A percentile compares a stretch with the other conserved stretches of the same genome.
phyloP scores from a whole-genome alignment of 106 monocot species.

The Dactylorhiza incarnata region DNA sequence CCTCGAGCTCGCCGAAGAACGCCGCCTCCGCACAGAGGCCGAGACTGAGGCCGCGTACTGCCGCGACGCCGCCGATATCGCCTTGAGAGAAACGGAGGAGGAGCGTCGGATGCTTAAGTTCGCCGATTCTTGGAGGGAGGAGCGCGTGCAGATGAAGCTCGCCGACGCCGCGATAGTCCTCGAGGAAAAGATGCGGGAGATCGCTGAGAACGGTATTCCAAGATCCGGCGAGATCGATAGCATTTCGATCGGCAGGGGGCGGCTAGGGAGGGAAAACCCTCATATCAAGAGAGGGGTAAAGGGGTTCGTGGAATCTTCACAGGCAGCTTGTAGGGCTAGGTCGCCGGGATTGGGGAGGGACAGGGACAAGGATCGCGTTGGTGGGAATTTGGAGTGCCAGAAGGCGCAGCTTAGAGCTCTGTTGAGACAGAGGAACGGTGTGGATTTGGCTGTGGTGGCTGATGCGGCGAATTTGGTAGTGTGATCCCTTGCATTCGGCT shows the following conservation, averaged over 20 bases:
- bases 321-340: slow-evolving; percentile 13
- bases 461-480: no score
- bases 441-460: no score
- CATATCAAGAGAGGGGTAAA: slow-evolving; percentile 46
- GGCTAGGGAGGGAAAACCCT: slow-evolving; percentile 47
- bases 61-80: slow-evolving; percentile 9
- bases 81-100: slow-evolving; percentile 22
- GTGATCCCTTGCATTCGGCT: no score
- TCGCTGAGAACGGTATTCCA: background rate
- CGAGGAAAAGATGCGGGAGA: slow-evolving; percentile 32
- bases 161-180: slow-evolving; percentile 27
- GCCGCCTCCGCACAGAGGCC: slow-evolving; percentile 10
- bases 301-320: slow-evolving; percentile 63
- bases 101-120: slow-evolving; percentile 25
- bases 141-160: slow-evolving; percentile 48
- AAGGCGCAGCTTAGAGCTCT: slow-evolving; percentile 39
- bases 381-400: slow-evolving; percentile 44
- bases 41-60: slow-evolving; percentile 16
- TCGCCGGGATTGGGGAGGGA: background rate
- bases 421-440: slow-evolving; percentile 2
- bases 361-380: slow-evolving; percentile 3
- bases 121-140: slow-evolving; percentile 28
- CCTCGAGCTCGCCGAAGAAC: slow-evolving; percentile 31
- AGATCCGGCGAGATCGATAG: no score
- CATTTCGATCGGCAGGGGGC: no score